phyloP scores from a whole-genome alignment of 1,284 basidiomycete species.

The Sanghuangporus weigelae region DNA sequence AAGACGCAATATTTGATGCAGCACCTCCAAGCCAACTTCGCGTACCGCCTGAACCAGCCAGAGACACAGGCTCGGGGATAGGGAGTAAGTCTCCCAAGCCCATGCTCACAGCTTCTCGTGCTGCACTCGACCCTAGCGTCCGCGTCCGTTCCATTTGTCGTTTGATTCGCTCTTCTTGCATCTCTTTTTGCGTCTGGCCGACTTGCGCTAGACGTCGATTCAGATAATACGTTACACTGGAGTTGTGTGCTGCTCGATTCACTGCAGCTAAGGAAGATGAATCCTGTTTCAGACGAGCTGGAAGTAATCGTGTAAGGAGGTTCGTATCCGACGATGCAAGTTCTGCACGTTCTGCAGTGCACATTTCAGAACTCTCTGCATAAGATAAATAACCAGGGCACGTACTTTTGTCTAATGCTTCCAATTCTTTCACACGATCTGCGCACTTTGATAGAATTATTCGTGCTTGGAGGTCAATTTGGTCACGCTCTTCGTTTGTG shows the following conservation, averaged over 20 bases:
- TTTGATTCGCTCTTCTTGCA: constrained; percentile 85
- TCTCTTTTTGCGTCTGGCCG: constrained; percentile 73
- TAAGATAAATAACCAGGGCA: constrained; percentile 14
- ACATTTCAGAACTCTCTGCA: constrained; percentile 11
- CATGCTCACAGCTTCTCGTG: constrained; percentile 49
- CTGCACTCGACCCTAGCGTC: constrained; percentile 71
- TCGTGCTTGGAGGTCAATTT: constrained; percentile 85
- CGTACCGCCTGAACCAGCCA: constrained; percentile 24
- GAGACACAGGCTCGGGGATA: constrained; percentile 23
- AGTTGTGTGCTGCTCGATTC: constrained; percentile 76
- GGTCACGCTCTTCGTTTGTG: constrained; percentile 82
- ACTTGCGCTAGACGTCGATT: constrained; percentile 72
- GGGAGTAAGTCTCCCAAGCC: constrained; percentile 24
- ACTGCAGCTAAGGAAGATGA: constrained; percentile 55
- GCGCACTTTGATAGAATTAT: constrained; percentile 78
- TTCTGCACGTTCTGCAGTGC: constrained; percentile 55
- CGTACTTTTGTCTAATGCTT: constrained; percentile 79
- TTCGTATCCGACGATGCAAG: constrained; percentile 55
- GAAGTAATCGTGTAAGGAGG: constrained; percentile 60
- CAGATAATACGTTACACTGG: constrained; percentile 83
- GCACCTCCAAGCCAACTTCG: constrained; percentile 63
- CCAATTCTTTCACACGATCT: constrained; percentile 81
- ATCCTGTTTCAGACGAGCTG: constrained; percentile 58
- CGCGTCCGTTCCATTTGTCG: constrained; percentile 74
- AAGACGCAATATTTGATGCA: constrained; percentile 56